Conservation (phyloP, 768 basidiomycete genomes). For the Pleurotus citrinopileatus region DNA sequence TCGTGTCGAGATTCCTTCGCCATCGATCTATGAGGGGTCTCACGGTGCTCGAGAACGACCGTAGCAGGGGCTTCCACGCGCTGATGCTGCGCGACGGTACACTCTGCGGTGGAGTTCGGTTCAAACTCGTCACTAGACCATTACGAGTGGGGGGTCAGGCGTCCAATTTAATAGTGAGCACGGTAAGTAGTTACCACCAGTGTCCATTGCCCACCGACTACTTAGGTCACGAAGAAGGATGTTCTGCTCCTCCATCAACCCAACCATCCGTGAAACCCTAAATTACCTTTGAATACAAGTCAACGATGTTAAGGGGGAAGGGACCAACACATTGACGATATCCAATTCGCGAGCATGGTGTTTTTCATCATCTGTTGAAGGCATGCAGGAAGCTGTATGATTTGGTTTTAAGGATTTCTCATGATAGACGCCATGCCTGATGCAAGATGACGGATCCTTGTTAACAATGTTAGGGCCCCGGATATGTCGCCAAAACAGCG, state of each 20-base stretch:
- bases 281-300: background rate
- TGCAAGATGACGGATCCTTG: no score
- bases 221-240: conserved; percentile 5
- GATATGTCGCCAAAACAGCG: no score
- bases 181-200: background rate
- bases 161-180: no score
- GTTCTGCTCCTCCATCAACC: conserved; percentile 8
- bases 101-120: conserved; percentile 6
- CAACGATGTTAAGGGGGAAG: no score
- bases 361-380: no score
- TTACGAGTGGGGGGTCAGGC: no score
- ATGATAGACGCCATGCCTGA: no score
- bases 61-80: conserved; percentile 17
- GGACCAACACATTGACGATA: no score
- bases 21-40: conserved; percentile 17
- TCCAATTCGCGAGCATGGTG: no score
- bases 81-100: conserved; percentile 18
- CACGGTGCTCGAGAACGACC: conserved; percentile 12
- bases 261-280: background rate
- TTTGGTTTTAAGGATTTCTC: no score
- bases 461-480: no score
- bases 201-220: background rate
- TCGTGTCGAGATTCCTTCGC: conserved; percentile 18
- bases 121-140: background rate
- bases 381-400: no score